These are phyloP conservation scores for Immersiporthe knoxdaviesiana DNA, from an alignment of 2,329 filamentous ascomycete genomes.

Conservation along the genomic window DNA sequence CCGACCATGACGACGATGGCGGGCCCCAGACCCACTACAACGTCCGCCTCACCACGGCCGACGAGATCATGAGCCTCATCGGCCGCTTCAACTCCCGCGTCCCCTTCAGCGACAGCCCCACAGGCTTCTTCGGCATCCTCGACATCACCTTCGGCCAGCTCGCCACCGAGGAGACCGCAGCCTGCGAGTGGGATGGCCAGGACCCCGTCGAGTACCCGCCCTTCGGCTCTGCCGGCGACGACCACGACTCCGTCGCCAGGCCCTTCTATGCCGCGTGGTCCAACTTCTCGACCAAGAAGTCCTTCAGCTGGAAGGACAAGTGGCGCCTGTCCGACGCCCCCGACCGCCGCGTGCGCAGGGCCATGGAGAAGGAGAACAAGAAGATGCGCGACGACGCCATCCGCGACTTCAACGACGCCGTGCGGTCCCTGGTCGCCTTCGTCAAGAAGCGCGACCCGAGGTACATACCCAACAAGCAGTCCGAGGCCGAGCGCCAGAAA, in stretches of 20 bases:
- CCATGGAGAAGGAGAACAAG: constrained; percentile 96
- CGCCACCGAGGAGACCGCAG: constrained; percentile 76
- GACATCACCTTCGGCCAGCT: constrained; percentile 78
- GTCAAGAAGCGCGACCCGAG: constrained; percentile 89
- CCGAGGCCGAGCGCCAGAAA: constrained; percentile 79
- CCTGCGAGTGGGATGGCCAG: constrained; percentile 68
- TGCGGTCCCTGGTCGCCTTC: constrained; percentile 83
- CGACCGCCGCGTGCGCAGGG: constrained; percentile 77
- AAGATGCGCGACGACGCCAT: constrained; percentile 79
- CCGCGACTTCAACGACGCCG: constrained; percentile 89
- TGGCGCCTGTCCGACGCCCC: constrained; percentile 85
- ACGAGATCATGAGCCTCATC: constrained; percentile 78
- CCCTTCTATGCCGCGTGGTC: constrained; percentile 83
- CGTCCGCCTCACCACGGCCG: constrained; percentile 76
- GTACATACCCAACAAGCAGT: constrained; percentile 76
- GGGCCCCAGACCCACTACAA: constrained; percentile 49
- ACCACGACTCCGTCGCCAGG: constrained; percentile 75
- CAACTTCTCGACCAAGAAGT: constrained; percentile 81
- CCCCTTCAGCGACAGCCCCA: constrained; percentile 77
- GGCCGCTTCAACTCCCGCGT: constrained; percentile 78
- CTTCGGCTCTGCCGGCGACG: constrained; percentile 78
- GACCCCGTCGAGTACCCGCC: constrained; percentile 72
- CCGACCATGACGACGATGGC: constrained; percentile 45
- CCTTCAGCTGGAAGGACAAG: constrained; percentile 86
- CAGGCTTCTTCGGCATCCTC: constrained; percentile 83